Percentiles rank a stretch among this genome's conserved stretches.
These are phyloP conservation scores for Coemansia sp. DNA, from an alignment of 192 early-diverging fungal species.

Conservation along the genomic window DNA sequence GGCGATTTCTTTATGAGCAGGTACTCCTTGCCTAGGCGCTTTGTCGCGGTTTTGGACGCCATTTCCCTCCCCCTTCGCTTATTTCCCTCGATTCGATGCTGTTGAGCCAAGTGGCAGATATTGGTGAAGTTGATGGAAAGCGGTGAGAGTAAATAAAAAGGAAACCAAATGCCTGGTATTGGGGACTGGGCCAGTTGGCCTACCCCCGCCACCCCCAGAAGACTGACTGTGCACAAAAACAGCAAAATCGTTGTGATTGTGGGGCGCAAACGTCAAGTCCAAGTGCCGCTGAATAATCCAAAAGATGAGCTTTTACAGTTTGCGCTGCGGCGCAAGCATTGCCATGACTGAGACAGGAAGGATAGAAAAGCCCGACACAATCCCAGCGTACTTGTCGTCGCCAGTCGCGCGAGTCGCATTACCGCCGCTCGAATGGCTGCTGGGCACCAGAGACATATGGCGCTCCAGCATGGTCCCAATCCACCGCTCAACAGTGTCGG, in stretches of 20 bases:
- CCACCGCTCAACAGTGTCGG: slow-evolving; percentile 24
- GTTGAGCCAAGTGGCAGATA: too few species aligned
- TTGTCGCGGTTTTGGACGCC: slow-evolving; percentile 76
- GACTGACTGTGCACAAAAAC: too few species aligned
- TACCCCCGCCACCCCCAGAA: too few species aligned
- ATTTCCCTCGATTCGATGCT: too few species aligned
- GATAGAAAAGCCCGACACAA: slow-evolving; percentile 19
- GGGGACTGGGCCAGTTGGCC: too few species aligned
- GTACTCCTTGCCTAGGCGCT: slow-evolving; percentile 78
- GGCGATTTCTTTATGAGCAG: slow-evolving; percentile 72
- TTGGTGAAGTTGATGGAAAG: too few species aligned
- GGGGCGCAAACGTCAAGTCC: too few species aligned
- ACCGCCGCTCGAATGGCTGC: not conserved
- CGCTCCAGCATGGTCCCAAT: slow-evolving; percentile 3
- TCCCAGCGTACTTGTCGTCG: slow-evolving; percentile 3
- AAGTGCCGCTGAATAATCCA: too few species aligned
- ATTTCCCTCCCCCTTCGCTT: slow-evolving; percentile 34
- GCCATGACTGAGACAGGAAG: slow-evolving; percentile 20
- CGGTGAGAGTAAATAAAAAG: too few species aligned
- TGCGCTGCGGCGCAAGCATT: slow-evolving; percentile 12
- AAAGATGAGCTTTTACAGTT: too few species aligned
- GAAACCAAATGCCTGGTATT: too few species aligned
- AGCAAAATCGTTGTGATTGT: too few species aligned
- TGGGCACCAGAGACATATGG: slow-evolving; percentile 7
- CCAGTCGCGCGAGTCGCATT: not conserved